phyloP scores from a whole-genome alignment of 768 basidiomycete species.

The Panus rudis region DNA sequence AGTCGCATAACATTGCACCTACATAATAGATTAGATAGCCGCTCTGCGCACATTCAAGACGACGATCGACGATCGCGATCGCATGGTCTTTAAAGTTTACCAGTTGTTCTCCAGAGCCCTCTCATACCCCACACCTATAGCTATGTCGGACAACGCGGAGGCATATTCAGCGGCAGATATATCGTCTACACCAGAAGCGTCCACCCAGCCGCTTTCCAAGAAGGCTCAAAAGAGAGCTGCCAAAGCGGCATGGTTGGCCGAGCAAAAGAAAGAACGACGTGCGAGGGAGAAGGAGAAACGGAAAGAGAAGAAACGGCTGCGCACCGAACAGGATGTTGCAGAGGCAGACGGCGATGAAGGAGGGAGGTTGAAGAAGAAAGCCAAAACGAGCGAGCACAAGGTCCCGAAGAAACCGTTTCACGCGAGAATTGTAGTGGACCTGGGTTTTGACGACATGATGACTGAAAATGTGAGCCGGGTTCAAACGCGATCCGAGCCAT shows the following conservation, averaged over 20 bases:
- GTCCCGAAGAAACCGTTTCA: constrained; percentile 27
- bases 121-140: too few relatives aligned
- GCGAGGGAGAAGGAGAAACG: constrained; percentile 70
- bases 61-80: too few relatives aligned
- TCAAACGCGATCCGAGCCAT: constrained; percentile 2
- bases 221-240: constrained; percentile 71
- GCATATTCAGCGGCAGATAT: too few relatives aligned
- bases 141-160: too few relatives aligned
- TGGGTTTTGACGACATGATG: constrained; percentile 93
- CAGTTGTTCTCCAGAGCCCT: too few relatives aligned
- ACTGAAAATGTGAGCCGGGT: constrained; percentile 85
- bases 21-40: too few relatives aligned
- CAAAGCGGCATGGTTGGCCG: constrained; percentile 60
- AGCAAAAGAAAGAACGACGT: constrained; percentile 65
- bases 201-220: constrained; percentile 50
- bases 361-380: constrained; percentile 32
- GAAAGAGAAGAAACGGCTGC: constrained; percentile 62
- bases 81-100: too few relatives aligned
- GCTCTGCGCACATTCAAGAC: too few relatives aligned
- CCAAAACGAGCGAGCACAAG: constrained; percentile 21
- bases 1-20: too few relatives aligned
- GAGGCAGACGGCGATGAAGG: constrained; percentile 50
- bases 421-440: constrained; percentile 73
- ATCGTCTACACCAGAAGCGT: neutral
- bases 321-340: constrained; percentile 53